Conservation (phyloP, 2,329 filamentous ascomycete genomes). For the Trichoderma sp. region DNA sequence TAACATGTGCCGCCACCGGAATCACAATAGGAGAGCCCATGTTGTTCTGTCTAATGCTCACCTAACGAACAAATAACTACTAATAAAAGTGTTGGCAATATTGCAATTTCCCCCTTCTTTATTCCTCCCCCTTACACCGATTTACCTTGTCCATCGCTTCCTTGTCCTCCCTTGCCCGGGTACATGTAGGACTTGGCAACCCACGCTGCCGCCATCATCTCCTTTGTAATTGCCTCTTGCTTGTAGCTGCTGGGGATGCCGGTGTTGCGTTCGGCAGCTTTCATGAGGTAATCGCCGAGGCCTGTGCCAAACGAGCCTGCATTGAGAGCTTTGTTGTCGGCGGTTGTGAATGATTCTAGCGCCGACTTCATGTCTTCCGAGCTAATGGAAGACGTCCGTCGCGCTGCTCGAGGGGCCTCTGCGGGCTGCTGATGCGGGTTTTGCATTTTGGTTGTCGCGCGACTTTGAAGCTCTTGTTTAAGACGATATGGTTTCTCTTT, state of each 20-base stretch:
- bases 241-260: background rate
- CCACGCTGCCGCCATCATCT: conserved; percentile 5
- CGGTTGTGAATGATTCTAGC: background rate
- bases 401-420: background rate
- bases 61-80: background rate
- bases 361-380: background rate
- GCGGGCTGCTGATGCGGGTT: background rate
- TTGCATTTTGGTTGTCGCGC: background rate
- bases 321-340: background rate
- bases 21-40: no score
- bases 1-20: no score
- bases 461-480: background rate
- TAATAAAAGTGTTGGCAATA: background rate
- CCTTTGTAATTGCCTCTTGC: background rate
- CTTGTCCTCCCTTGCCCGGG: background rate
- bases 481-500: background rate
- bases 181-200: background rate
- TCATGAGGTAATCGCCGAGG: background rate
- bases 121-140: background rate
- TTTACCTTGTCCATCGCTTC: background rate
- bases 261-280: background rate
- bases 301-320: background rate
- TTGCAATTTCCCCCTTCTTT: background rate
- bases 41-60: background rate
- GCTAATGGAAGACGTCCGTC: background rate